Conservation (phyloP, 768 basidiomycete genomes). For the Lactarius trivialis region DNA sequence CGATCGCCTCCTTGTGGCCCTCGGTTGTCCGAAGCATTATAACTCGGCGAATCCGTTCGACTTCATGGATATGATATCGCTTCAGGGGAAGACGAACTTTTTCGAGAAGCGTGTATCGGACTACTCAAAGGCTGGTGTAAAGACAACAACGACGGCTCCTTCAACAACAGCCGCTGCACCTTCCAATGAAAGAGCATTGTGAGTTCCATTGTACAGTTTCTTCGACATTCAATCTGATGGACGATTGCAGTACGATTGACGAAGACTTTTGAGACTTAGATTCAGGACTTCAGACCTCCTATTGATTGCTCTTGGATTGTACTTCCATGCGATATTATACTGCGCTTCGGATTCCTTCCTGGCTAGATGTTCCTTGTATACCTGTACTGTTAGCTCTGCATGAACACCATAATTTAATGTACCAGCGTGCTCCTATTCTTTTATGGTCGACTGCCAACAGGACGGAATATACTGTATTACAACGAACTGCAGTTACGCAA, state of each 20-base stretch:
- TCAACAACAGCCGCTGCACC: neutral
- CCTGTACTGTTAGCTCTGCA: constrained; percentile 14
- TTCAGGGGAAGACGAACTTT: constrained; percentile 96
- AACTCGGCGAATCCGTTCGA: constrained; percentile 77
- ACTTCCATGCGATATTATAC: neutral
- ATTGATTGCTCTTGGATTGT: neutral
- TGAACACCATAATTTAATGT: constrained; percentile 19
- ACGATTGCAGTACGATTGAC: constrained; percentile 14
- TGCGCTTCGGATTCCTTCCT: neutral
- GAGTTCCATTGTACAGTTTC: constrained; percentile 23
- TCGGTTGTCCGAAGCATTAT: constrained; percentile 80
- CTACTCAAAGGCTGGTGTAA: constrained; percentile 61
- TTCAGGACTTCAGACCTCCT: neutral
- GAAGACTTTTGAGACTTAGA: constrained; percentile 12
- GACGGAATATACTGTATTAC: neutral
- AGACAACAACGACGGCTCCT: constrained; percentile 11
- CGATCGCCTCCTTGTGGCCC: constrained; percentile 75
- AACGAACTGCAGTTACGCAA: neutral
- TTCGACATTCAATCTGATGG: neutral
- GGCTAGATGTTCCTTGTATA: constrained; percentile 18
- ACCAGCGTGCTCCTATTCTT: neutral
- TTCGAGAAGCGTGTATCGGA: constrained; percentile 94
- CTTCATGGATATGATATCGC: constrained; percentile 93
- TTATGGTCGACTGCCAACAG: neutral
- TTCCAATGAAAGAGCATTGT: constrained; percentile 33